Conservation (phyloP, 305 asterid species). For the Ajuga reptans region DNA sequence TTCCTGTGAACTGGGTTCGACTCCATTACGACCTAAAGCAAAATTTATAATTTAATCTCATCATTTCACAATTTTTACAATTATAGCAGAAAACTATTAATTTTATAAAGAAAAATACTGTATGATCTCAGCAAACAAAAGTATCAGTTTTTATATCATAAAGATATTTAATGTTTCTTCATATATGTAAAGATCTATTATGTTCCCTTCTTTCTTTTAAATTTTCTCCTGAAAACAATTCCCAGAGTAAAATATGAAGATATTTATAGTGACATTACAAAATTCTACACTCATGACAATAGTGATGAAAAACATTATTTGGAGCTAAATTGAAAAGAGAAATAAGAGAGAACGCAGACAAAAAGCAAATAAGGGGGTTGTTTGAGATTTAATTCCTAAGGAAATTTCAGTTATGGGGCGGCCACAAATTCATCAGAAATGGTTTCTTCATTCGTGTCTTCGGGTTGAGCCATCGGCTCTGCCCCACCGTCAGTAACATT, state of each 20-base stretch:
- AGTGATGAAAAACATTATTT: slow-evolving; percentile 11
- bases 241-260: slow-evolving; percentile 12
- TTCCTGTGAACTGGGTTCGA: too few species aligned
- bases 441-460: slow-evolving; percentile 30
- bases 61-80: too few species aligned
- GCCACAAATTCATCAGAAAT: slow-evolving; percentile 27
- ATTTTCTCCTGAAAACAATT: not conserved
- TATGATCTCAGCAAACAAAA: too few species aligned
- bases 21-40: too few species aligned
- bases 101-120: too few species aligned
- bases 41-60: too few species aligned
- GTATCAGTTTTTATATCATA: too few species aligned
- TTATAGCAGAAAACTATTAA: too few species aligned
- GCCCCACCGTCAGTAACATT: slow-evolving; percentile 37
- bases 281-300: slow-evolving; percentile 24
- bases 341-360: not conserved
- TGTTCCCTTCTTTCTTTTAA: not conserved
- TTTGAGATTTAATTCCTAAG: slow-evolving; percentile 21
- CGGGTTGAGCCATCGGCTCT: slow-evolving; percentile 25
- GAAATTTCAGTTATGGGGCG: slow-evolving; percentile 26
- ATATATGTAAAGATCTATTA: not conserved
- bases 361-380: not conserved
- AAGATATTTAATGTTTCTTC: too few species aligned
- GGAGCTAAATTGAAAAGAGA: not conserved
- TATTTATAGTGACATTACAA: slow-evolving; percentile 29